A percentile compares a stretch with the other conserved stretches of the same genome.
These are phyloP conservation scores for Diaporthe eres DNA, from an alignment of 2,329 filamentous ascomycete genomes.

Conservation along the genomic window DNA sequence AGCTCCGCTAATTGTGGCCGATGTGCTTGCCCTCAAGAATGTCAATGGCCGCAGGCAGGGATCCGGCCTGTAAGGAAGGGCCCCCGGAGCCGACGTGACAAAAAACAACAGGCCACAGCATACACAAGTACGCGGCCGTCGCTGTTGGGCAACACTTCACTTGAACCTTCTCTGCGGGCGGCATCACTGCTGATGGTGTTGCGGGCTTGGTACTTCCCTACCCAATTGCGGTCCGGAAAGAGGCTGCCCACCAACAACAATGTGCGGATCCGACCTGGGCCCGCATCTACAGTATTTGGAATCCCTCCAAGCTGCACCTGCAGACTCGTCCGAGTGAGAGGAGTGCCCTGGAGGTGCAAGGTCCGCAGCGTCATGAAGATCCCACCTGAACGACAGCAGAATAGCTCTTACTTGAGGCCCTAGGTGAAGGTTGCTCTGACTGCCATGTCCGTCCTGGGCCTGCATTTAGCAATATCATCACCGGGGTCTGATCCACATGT, in stretches of 20 bases:
- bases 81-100: slow-evolving; percentile 26
- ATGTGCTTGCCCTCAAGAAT: slow-evolving; percentile 27
- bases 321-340: background rate
- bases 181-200: background rate
- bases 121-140: slow-evolving; percentile 18
- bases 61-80: slow-evolving; percentile 20
- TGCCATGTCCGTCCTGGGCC: background rate
- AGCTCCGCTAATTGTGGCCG: slow-evolving; percentile 37
- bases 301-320: background rate
- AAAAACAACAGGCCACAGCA: slow-evolving; percentile 19
- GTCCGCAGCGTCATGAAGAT: too few species aligned
- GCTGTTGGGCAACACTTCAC: background rate
- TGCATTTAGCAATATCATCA: background rate
- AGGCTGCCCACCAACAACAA: background rate
- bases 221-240: background rate
- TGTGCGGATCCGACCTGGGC: background rate
- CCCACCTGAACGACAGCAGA: background rate
- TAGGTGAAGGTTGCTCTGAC: background rate
- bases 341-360: too few species aligned
- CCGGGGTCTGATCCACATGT: background rate
- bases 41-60: slow-evolving; percentile 21
- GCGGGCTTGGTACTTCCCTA: background rate
- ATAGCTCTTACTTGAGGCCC: background rate
- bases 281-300: background rate
- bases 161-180: background rate